Percentiles rank a stretch among this genome's conserved stretches.
These are phyloP conservation scores for Monilinia fructigena DNA, from an alignment of 2,329 filamentous ascomycete species.

Conservation along the genomic window DNA sequence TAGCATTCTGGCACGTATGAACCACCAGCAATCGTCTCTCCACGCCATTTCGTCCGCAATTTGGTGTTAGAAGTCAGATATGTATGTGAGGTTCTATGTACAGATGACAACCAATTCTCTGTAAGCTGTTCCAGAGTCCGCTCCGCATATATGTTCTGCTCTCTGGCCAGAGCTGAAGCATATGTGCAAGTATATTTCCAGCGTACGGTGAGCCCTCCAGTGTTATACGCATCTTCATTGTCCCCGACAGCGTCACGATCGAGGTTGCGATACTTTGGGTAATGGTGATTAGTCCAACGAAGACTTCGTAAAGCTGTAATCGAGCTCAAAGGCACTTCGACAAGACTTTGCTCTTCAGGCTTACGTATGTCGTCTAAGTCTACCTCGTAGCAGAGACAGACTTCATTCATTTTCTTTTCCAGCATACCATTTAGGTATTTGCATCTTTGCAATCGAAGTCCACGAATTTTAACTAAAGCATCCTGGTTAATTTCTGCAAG, in stretches of 20 bases:
- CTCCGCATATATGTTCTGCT: constrained; percentile 32
- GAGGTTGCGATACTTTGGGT: constrained; percentile 43
- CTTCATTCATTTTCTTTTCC: constrained; percentile 46
- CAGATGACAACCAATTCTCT: not conserved
- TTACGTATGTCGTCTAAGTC: constrained; percentile 42
- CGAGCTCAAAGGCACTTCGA: constrained; percentile 45
- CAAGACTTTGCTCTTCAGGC: constrained; percentile 41
- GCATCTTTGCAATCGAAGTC: constrained; percentile 43
- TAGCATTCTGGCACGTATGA: constrained; percentile 38
- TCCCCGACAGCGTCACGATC: constrained; percentile 15
- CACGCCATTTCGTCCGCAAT: constrained; percentile 42
- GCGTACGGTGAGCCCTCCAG: constrained; percentile 51
- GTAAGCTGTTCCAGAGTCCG: constrained; percentile 29
- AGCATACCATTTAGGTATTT: constrained; percentile 41
- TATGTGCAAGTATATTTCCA: constrained; percentile 46
- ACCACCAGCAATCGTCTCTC: constrained; percentile 44
- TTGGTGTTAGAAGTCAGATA: constrained; percentile 23
- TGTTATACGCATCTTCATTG: constrained; percentile 21
- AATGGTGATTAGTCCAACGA: constrained; percentile 55
- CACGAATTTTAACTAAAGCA: constrained; percentile 42
- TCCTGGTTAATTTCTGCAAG: constrained; percentile 43
- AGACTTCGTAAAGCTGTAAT: constrained; percentile 48
- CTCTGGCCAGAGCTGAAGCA: constrained; percentile 29
- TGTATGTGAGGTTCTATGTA: not conserved
- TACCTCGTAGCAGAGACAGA: constrained; percentile 45